phyloP scores from a whole-genome alignment of 768 basidiomycete genomes.

The Lactarius psammicola region DNA sequence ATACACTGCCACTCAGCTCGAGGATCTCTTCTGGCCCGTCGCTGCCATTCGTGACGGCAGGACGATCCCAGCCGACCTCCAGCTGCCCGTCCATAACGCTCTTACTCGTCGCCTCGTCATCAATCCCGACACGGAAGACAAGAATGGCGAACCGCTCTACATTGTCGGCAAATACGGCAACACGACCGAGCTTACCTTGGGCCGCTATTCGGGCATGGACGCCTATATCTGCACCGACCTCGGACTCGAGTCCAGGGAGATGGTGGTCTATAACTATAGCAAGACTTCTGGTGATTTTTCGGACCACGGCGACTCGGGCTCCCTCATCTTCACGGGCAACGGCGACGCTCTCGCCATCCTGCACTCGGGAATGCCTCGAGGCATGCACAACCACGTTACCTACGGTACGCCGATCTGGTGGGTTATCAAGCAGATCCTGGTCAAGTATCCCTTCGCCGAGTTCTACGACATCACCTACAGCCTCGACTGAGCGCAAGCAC shows the following conservation, averaged over 20 bases:
- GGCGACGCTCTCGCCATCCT: slow-evolving; percentile 33
- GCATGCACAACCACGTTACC: slow-evolving; percentile 31
- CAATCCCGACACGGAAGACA: slow-evolving; percentile 31
- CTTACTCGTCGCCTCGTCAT: slow-evolving; percentile 33
- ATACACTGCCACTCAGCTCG: slow-evolving; percentile 31
- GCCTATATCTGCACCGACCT: slow-evolving; percentile 25
- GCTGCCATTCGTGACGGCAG: slow-evolving; percentile 24
- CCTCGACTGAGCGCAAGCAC: slow-evolving; percentile 8
- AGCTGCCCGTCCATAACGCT: slow-evolving; percentile 35
- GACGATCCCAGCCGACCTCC: slow-evolving; percentile 35
- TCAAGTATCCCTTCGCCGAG: slow-evolving; percentile 27
- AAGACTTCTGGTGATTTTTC: slow-evolving; percentile 38
- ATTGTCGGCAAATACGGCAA: too few relatives aligned
- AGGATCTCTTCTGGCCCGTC: slow-evolving; percentile 31
- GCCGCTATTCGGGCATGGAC: too few relatives aligned
- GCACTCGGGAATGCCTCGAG: slow-evolving; percentile 30
- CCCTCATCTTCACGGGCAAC: slow-evolving; percentile 38
- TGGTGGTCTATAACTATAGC: slow-evolving; percentile 39
- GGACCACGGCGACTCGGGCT: slow-evolving; percentile 42
- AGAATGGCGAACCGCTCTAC: too few relatives aligned
- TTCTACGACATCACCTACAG: slow-evolving; percentile 30
- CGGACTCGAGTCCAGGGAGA: slow-evolving; percentile 35
- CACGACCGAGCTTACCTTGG: too few relatives aligned
- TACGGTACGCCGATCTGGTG: slow-evolving; percentile 32
- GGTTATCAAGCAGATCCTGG: slow-evolving; percentile 33